Evolutionary conservation across 208 protist genomes (phyloP).

Genomic region (Leishmania aethiopica): DNA sequence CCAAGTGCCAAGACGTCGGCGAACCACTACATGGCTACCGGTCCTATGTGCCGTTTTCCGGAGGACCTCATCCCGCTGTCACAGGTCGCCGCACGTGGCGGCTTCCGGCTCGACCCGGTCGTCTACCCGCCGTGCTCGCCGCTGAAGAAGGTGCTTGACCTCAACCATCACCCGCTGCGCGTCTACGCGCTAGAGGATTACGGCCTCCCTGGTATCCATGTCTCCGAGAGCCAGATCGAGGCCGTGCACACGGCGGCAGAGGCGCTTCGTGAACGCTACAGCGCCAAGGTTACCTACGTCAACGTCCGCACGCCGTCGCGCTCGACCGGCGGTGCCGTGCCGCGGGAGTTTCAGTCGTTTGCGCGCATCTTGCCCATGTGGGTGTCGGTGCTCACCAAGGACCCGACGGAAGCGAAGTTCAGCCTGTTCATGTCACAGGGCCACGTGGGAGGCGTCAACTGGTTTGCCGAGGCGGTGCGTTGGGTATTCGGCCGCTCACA

Average conservation of each 20-base stretch:
- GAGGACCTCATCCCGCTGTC: conserved; percentile 85
- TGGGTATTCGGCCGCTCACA: conserved; percentile 70
- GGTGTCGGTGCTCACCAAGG: conserved; percentile 57
- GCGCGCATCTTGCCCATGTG: conserved; percentile 70
- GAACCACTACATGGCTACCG: conserved; percentile 88
- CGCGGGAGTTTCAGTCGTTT: conserved; percentile 61
- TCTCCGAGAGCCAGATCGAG: conserved; percentile 54
- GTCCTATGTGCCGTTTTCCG: conserved; percentile 81
- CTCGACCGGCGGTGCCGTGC: conserved; percentile 62
- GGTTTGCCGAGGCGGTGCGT: conserved; percentile 52
- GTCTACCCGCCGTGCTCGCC: conserved; percentile 66
- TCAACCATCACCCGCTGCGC: conserved; percentile 44
- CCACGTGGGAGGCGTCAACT: conserved; percentile 42
- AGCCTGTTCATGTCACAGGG: conserved; percentile 62
- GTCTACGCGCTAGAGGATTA: conserved; percentile 87
- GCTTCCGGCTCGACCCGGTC: conserved; percentile 68
- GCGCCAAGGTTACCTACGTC: conserved; percentile 72
- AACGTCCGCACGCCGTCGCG: conserved; percentile 66
- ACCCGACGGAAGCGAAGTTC: conserved; percentile 71
- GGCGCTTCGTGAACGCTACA: conserved; percentile 52
- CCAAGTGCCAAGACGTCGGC: conserved; percentile 65
- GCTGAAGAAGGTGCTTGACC: conserved; percentile 50
- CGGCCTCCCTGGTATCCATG: conserved; percentile 54
- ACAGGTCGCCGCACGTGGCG: conserved; percentile 72
- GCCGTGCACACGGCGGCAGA: conserved; percentile 63